Base-by-base conservation (phyloP, 306 rosid species). In the Clitoria ternatea region DNA sequence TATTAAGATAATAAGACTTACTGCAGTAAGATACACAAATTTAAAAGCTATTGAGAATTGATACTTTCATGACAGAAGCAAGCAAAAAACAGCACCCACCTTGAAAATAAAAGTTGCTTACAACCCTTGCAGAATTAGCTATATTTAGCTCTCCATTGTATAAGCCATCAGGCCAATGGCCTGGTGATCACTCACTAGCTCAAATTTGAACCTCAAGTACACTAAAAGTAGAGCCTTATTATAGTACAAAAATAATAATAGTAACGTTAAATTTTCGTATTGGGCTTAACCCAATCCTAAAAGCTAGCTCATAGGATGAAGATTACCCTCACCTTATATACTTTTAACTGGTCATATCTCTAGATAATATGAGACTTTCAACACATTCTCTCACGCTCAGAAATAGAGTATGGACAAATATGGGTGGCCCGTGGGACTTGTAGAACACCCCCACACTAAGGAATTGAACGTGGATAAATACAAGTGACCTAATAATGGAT, bases 1-100 rank as follows among this genome's bases (percentile, higher is more conserved):
- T 53, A 55, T 72, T 40, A 33, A 73, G 36, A 72, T 76, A 55
- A 68, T 40, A 33, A 73, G 36, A 72, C 73, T 44, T 66, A 55
- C 17, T 39, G 33, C 19, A 24, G 47, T 2, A 47, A 22, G 27
- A 53, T 42, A 30, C 18, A 4, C 18, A 18, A 57, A 48, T 50
- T 39, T 50, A 40, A 64, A 74, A 70, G 64, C 3, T 9, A 36
- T 9, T 4, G 14, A 2, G 68, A 50, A 72, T 42, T 24, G 30
- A 36, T 65, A 62, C 5, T 54, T 70, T 55, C 29, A 27, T 22
- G n/a, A 35, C 18, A 72, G 23, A 61, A 27, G 29, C 33, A 52
- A 45, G 48, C 54, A 27, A 20, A 54, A 54, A 49, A 35, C 52
- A 45, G 74, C 63, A 45, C 36, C 37, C 26, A 57, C 22, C 30